Conservation (phyloP, 768 basidiomycete species). For the Hortiboletus campestris region DNA sequence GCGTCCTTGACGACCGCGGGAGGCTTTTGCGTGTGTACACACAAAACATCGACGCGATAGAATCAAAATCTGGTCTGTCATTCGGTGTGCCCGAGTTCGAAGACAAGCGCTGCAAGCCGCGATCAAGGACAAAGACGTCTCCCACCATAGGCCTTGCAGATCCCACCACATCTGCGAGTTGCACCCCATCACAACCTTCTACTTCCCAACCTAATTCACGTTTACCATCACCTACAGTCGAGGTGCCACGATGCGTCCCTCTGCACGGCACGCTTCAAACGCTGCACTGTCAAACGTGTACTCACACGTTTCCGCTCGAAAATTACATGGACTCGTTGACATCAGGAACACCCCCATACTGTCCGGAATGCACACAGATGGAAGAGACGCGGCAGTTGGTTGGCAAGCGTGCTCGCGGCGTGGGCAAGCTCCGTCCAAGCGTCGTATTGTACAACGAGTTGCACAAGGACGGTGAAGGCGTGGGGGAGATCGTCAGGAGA, state of each 20-base stretch:
- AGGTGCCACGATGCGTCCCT: conserved; percentile 81
- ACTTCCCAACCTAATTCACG: conserved; percentile 33
- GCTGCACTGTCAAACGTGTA: conserved; percentile 81
- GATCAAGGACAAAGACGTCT: conserved; percentile 43
- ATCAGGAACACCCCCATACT: conserved; percentile 64
- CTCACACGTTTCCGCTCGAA: conserved; percentile 63
- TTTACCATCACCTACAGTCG: conserved; percentile 50
- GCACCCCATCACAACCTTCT: conserved; percentile 16
- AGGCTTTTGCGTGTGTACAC: conserved; percentile 85
- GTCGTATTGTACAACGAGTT: conserved; percentile 90
- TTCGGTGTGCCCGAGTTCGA: conserved; percentile 79
- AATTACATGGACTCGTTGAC: conserved; percentile 59
- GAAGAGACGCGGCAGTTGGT: conserved; percentile 68
- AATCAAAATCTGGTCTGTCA: conserved; percentile 80
- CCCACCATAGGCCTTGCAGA: conserved; percentile 15
- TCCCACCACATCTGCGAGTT: conserved; percentile 8
- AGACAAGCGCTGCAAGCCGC: conserved; percentile 52
- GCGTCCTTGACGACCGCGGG: conserved; percentile 70
- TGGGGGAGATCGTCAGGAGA: conserved; percentile 78
- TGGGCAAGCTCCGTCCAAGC: conserved; percentile 79
- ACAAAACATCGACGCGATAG: conserved; percentile 91
- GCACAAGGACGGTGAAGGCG: conserved; percentile 83
- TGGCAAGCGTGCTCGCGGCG: conserved; percentile 75
- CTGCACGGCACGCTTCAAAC: conserved; percentile 82
- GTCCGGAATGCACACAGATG: conserved; percentile 74